Percentiles rank a stretch among this genome's conserved stretches.
phyloP scores from a whole-genome alignment of 768 basidiomycete genomes.

The Xerocomus brunneocitrinus region DNA sequence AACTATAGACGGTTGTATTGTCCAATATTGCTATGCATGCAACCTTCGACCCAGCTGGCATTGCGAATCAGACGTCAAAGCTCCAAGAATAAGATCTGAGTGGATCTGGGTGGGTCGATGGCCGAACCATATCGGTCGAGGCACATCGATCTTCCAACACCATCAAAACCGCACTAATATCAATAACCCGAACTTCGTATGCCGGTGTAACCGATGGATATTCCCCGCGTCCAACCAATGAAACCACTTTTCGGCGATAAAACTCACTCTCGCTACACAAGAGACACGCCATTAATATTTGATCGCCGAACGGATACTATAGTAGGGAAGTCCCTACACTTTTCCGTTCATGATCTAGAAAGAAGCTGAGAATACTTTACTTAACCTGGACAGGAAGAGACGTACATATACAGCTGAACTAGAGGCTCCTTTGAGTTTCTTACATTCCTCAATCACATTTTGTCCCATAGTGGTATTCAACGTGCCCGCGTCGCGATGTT shows the following conservation, averaged over 20 bases:
- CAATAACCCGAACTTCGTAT: neutral
- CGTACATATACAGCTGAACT: conserved; percentile 28
- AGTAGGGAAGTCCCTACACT: conserved; percentile 6
- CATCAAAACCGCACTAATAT: neutral
- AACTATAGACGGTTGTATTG: neutral
- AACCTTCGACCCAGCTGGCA: neutral
- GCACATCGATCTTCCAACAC: neutral
- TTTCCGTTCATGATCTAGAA: conserved; percentile 22
- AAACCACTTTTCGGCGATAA: neutral
- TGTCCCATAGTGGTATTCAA: conserved; percentile 47
- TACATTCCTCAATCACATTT: conserved; percentile 61
- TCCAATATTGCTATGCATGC: neutral
- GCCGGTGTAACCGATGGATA: neutral
- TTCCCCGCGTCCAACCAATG: neutral
- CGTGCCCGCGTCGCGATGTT: conserved; percentile 47
- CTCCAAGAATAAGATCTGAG: neutral
- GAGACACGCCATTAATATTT: neutral
- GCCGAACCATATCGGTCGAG: neutral
- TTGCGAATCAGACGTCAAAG: neutral
- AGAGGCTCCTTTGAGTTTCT: conserved; percentile 51
- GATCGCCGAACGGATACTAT: neutral
- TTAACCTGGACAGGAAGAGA: neutral
- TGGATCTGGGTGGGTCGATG: neutral
- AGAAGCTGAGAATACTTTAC: neutral
- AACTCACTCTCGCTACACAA: neutral